Conservation (phyloP, 2,329 filamentous ascomycete species). For the Hysterium pulicare region DNA sequence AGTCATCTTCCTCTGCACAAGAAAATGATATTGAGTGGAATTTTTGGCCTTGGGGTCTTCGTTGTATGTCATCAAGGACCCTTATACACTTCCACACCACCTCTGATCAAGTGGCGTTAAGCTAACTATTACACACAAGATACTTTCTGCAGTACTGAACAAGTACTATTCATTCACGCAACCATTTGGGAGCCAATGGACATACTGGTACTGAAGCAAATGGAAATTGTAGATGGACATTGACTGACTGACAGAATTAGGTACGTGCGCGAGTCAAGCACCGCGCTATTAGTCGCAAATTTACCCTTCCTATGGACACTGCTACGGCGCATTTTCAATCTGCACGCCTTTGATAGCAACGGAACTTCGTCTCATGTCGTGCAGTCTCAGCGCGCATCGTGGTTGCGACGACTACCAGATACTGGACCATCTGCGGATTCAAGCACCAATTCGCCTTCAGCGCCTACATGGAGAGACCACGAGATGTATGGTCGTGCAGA, state of each 20-base stretch:
- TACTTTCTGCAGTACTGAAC: slow-evolving; percentile 43
- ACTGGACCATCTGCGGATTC: neutral
- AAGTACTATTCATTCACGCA: slow-evolving; percentile 45
- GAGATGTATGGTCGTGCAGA: slow-evolving; percentile 7
- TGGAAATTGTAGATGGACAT: neutral
- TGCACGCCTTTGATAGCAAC: slow-evolving; percentile 7
- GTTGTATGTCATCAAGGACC: slow-evolving; percentile 1
- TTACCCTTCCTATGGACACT: slow-evolving; percentile 46
- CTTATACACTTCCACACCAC: no score
- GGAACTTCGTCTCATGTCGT: neutral
- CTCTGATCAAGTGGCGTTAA: no score
- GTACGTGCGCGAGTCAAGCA: slow-evolving; percentile 4
- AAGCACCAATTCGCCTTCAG: neutral
- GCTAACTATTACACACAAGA: no score
- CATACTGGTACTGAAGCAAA: slow-evolving; percentile 30
- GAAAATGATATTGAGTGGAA: slow-evolving; percentile 49
- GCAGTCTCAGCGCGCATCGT: neutral
- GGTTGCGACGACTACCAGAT: neutral
- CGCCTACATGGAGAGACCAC: slow-evolving; percentile 2
- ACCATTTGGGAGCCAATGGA: slow-evolving; percentile 44
- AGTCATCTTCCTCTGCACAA: slow-evolving; percentile 34
- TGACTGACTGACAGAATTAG: neutral
- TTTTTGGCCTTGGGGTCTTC: slow-evolving; percentile 45
- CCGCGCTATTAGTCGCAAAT: slow-evolving; percentile 39
- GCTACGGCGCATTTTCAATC: slow-evolving; percentile 41